Percentiles rank a stretch among this genome's conserved stretches.
These are phyloP conservation scores for Thermothielavioides terrestris DNA, from an alignment of 495 filamentous ascomycete species.

Conservation along the genomic window DNA sequence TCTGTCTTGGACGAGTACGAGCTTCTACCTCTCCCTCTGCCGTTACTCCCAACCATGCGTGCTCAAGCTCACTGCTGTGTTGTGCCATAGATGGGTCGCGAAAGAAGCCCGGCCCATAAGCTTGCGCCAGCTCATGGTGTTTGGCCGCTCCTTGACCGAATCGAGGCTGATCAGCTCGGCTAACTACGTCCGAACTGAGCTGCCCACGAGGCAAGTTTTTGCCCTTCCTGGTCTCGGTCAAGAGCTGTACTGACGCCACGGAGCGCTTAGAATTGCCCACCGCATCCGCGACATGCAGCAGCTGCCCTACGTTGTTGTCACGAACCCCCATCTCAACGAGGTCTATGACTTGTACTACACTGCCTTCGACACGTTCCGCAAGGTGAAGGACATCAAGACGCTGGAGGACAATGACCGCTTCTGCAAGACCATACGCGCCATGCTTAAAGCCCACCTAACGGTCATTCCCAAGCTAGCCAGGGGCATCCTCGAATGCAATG, in stretches of 20 bases:
- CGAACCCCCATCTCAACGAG: constrained; percentile 85
- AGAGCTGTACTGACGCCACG: neutral
- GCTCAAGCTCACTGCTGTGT: constrained; percentile 15
- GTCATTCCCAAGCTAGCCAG: constrained; percentile 92
- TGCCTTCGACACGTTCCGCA: constrained; percentile 84
- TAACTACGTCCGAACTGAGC: constrained; percentile 92
- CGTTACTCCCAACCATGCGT: neutral
- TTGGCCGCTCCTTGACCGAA: constrained; percentile 82
- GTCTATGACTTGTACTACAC: constrained; percentile 96
- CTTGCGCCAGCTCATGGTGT: constrained; percentile 88
- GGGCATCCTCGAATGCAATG: constrained; percentile 82
- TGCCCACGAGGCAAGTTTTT: constrained; percentile 66
- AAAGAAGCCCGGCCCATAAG: constrained; percentile 79
- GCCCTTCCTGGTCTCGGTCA: neutral
- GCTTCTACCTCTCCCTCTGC: neutral
- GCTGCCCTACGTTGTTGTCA: constrained; percentile 89
- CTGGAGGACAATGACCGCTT: constrained; percentile 86
- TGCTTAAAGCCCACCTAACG: constrained; percentile 76
- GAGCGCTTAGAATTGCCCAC: constrained; percentile 61
- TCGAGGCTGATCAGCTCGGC: constrained; percentile 82
- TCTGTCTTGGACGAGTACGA: constrained; percentile 81
- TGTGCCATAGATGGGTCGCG: constrained; percentile 69
- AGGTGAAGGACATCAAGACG: constrained; percentile 71
- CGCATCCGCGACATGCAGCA: constrained; percentile 96
- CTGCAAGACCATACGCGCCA: constrained; percentile 71